These are phyloP conservation scores for Suhomyces xylopsoci DNA, from an alignment of 805 yeast genomes.

Conservation along the genomic window DNA sequence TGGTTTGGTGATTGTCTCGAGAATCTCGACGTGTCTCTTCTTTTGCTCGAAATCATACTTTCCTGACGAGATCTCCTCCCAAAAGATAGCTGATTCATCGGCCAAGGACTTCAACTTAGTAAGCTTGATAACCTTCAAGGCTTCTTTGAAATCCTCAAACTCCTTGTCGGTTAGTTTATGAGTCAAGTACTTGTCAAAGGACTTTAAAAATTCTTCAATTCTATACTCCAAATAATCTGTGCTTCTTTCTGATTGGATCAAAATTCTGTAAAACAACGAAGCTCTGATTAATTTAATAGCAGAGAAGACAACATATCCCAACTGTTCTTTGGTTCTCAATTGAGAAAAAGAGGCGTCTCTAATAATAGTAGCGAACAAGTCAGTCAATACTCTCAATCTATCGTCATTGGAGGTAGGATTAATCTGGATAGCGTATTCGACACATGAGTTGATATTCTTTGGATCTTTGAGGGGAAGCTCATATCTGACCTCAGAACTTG, in stretches of 20 bases:
- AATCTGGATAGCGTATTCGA: slow-evolving; percentile 73
- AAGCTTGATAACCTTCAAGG: slow-evolving; percentile 61
- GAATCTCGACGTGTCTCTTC: slow-evolving; percentile 52
- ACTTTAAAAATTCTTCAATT: slow-evolving; percentile 61
- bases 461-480: slow-evolving; percentile 57
- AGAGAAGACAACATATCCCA: slow-evolving; percentile 91
- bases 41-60: slow-evolving; percentile 70
- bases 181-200: slow-evolving; percentile 44
- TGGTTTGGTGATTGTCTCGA: slow-evolving; percentile 50
- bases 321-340: slow-evolving; percentile 88
- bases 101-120: slow-evolving; percentile 73
- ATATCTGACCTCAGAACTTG: slow-evolving; percentile 40
- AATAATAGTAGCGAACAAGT: slow-evolving; percentile 66
- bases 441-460: slow-evolving; percentile 76
- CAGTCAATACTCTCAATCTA: slow-evolving; percentile 48
- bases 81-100: slow-evolving; percentile 69
- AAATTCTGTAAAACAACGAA: slow-evolving; percentile 65
- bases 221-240: slow-evolving; percentile 73
- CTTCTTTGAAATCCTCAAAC: slow-evolving; percentile 64
- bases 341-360: slow-evolving; percentile 89
- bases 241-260: slow-evolving; percentile 81
- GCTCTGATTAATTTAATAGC: slow-evolving; percentile 69
- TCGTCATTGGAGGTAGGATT: slow-evolving; percentile 34
- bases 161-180: slow-evolving; percentile 56
- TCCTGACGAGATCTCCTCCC: slow-evolving; percentile 69